A percentile compares a stretch with the other conserved stretches of the same genome.
Evolutionary conservation across 2,329 filamentous ascomycete species (phyloP).

Genomic region (Claviceps arundinis): DNA sequence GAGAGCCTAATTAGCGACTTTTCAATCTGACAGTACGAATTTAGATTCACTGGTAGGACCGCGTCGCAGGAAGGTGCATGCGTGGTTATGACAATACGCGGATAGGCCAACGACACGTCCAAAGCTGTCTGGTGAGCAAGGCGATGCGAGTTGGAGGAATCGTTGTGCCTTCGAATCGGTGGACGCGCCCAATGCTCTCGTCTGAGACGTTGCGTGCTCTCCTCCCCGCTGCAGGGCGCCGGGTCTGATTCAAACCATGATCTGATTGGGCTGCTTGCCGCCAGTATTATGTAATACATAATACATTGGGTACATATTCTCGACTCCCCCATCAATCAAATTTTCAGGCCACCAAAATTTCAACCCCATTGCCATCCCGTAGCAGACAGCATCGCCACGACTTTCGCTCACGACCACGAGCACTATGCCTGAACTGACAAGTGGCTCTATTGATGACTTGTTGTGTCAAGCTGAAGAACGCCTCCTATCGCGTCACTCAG

Average conservation of each 20-base stretch:
- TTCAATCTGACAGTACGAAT: not conserved
- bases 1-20: not conserved
- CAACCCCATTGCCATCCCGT: not conserved
- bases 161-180: not conserved
- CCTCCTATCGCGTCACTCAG: not conserved
- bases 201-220: too few species aligned
- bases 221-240: too few species aligned
- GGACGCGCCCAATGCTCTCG: not conserved
- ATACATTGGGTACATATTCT: not conserved
- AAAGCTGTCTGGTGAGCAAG: not conserved
- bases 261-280: not conserved
- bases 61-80: not conserved
- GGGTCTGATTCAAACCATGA: not conserved
- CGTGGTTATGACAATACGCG: not conserved
- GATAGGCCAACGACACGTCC: not conserved
- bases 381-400: not conserved
- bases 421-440: not conserved
- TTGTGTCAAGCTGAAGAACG: slow-evolving; percentile 1
- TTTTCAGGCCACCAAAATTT: not conserved
- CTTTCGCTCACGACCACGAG: not conserved
- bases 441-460: not conserved
- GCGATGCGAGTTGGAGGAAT: not conserved
- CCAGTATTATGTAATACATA: not conserved
- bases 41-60: not conserved
- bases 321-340: not conserved